A percentile compares a stretch with the other conserved stretches of the same genome.
Evolutionary conservation across 78 protist species (phyloP).

Genomic region (Dictyostelium brefeldianum): DNA sequence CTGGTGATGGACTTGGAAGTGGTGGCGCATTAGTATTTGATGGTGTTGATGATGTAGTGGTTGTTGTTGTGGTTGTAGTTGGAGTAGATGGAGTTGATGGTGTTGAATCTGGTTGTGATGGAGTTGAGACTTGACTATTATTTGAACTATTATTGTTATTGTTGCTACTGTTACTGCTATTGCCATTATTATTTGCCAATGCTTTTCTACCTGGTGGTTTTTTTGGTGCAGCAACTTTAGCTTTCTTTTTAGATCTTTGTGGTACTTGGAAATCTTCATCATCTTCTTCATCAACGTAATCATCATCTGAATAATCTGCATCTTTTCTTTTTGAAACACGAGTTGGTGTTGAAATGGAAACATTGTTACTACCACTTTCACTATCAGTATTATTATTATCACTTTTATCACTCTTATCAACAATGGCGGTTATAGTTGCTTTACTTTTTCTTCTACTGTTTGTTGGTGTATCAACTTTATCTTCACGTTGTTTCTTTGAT

Average conservation of each 20-base stretch:
- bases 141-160: neutral
- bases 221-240: constrained; percentile 2
- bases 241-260: constrained; percentile 44
- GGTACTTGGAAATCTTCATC: constrained; percentile 10
- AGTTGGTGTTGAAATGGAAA: neutral
- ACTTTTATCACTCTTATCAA: neutral
- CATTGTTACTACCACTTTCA: neutral
- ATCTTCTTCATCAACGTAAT: constrained; percentile 14
- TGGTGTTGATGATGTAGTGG: neutral
- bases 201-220: neutral
- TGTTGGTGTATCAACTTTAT: neutral
- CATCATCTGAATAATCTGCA: neutral
- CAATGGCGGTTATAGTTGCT: neutral
- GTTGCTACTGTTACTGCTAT: neutral
- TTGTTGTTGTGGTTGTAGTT: neutral
- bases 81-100: constrained; percentile 2
- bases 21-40: neutral
- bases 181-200: neutral
- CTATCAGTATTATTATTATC: neutral
- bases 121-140: neutral
- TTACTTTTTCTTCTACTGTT: neutral
- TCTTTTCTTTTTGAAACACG: neutral
- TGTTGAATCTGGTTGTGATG: neutral
- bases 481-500: neutral
- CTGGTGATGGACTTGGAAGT: constrained; percentile 25